Evolutionary conservation across 1,139 yeast species (phyloP), one percentile per base, ranked within the genome.

Genomic region (Yamadazyma sp.): DNA sequence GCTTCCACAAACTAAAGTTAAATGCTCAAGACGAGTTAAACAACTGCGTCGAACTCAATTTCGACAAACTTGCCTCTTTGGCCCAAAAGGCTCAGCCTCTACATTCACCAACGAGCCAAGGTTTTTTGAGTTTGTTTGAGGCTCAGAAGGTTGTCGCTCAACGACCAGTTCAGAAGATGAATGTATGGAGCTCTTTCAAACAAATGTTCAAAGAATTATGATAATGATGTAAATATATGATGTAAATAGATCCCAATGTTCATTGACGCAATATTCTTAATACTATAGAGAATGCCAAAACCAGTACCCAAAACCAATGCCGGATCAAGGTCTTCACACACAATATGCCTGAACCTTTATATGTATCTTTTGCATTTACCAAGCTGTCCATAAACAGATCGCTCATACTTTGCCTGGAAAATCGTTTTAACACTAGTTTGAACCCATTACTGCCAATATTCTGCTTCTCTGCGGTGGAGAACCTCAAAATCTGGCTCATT

Each of bases 1-100:
- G 81, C 1, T 79, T 94, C 0, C 88, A 91, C 45, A 81, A 82
- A 48, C 66, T 84, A 40, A 87, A 87, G 54, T 56, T 88, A 16
- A 34, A 62, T 0, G 54, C 67, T 0, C 79, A 74, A 3, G 64
- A 61, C 3, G 96, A 88, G 56, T 43, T 61, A 14, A 46, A 43
- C 11, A 34, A 40, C 3, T 56, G 64, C 56, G 51, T 55, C 31
- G 50, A 54, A n/a, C 48, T 51, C 38, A 51, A 48, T 25, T 57
- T 47, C 26, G 40, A 38, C 20, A n/a, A 36, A 4, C 31, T 49
- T 7, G 32, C 35, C 1, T 39, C 38, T 14, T 28, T 48, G 5
- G 26, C 48, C 8, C 31, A 37, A 17, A 33, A 41, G 14, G 35
- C 38, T 20, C 36, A 36, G 5, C 27, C 37, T 3, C 24, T 35